These are phyloP conservation scores for Myriosclerotinia duriaeana DNA, from an alignment of 2,329 filamentous ascomycete genomes.

Conservation along the genomic window DNA sequence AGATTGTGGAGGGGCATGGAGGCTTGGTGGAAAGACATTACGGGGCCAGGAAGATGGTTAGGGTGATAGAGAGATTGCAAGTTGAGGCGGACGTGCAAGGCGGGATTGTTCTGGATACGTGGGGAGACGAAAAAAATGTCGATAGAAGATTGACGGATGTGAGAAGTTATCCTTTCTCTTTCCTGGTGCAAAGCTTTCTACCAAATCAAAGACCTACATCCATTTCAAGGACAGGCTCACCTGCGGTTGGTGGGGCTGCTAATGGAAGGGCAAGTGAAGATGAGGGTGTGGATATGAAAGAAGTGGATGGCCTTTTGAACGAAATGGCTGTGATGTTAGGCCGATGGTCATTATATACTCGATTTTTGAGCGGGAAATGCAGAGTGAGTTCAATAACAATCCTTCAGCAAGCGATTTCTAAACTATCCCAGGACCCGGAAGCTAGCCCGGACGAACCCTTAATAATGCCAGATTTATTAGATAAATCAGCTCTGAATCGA, in stretches of 20 bases:
- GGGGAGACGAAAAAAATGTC: constrained; percentile 84
- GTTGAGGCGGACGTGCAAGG: constrained; percentile 95
- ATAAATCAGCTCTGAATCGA: constrained; percentile 73
- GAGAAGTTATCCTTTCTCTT: constrained; percentile 97
- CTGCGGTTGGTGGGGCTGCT: constrained; percentile 58
- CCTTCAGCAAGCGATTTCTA: constrained; percentile 37
- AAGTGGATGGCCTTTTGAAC: constrained; percentile 81
- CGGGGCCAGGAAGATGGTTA: constrained; percentile 86
- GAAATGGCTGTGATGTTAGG: constrained; percentile 92
- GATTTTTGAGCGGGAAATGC: constrained; percentile 85
- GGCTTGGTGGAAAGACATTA: constrained; percentile 92
- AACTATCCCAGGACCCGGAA: constrained; percentile 50
- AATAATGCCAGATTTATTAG: constrained; percentile 69
- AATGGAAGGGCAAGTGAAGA: constrained; percentile 72
- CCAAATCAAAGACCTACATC: constrained; percentile 64
- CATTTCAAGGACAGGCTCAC: constrained; percentile 72
- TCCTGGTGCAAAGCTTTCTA: constrained; percentile 91
- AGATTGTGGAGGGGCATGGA: constrained; percentile 91
- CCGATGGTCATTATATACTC: constrained; percentile 87
- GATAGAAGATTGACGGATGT: constrained; percentile 89
- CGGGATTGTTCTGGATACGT: constrained; percentile 92
- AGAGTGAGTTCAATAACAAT: constrained; percentile 55
- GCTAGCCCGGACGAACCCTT: constrained; percentile 56
- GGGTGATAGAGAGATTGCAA: constrained; percentile 88
- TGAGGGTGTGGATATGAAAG: constrained; percentile 94